Evolutionary conservation across 2,329 filamentous ascomycete species (phyloP).

Genomic region (Elsinoe batatas): DNA sequence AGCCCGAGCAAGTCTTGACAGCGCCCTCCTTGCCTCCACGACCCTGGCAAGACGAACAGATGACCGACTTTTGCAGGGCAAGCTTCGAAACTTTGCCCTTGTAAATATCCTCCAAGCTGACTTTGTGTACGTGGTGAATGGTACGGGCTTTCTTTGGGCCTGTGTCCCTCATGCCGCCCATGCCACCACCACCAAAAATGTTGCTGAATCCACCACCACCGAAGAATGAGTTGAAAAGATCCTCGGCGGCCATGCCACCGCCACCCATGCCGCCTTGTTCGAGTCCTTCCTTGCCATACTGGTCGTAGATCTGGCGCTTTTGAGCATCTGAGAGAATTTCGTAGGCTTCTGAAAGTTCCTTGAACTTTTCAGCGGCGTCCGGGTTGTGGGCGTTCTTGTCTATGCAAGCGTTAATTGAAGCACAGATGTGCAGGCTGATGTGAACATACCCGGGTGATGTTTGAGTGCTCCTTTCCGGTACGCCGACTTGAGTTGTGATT

Average conservation of each 20-base stretch:
- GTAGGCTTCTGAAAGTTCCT: slow-evolving; percentile 91
- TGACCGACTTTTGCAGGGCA: slow-evolving; percentile 91
- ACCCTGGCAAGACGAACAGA: slow-evolving; percentile 90
- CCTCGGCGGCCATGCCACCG: slow-evolving; percentile 86
- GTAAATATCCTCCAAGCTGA: slow-evolving; percentile 96
- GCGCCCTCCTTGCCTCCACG: slow-evolving; percentile 94
- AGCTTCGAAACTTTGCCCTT: slow-evolving; percentile 96
- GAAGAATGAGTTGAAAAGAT: slow-evolving; percentile 96
- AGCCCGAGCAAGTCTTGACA: slow-evolving; percentile 85
- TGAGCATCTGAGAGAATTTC: slow-evolving; percentile 87
- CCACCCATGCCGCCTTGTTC: slow-evolving; percentile 70
- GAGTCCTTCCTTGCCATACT: slow-evolving; percentile 94
- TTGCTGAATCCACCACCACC: slow-evolving; percentile 57
- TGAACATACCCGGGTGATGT: slow-evolving; percentile 64
- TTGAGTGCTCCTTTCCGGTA: slow-evolving; percentile 78
- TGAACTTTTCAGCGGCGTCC: slow-evolving; percentile 93
- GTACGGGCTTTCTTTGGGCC: slow-evolving; percentile 88
- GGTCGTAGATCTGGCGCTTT: slow-evolving; percentile 87
- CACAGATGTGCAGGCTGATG: background rate
- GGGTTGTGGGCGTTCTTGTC: slow-evolving; percentile 97
- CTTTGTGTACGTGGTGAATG: slow-evolving; percentile 97
- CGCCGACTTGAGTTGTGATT: slow-evolving; percentile 81
- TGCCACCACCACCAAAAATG: slow-evolving; percentile 61
- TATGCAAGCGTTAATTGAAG: slow-evolving; percentile 29
- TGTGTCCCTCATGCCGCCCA: slow-evolving; percentile 65